phyloP scores from a whole-genome alignment of 176 grass and related monocot genomes.

The Rhynchospora breviuscula region DNA sequence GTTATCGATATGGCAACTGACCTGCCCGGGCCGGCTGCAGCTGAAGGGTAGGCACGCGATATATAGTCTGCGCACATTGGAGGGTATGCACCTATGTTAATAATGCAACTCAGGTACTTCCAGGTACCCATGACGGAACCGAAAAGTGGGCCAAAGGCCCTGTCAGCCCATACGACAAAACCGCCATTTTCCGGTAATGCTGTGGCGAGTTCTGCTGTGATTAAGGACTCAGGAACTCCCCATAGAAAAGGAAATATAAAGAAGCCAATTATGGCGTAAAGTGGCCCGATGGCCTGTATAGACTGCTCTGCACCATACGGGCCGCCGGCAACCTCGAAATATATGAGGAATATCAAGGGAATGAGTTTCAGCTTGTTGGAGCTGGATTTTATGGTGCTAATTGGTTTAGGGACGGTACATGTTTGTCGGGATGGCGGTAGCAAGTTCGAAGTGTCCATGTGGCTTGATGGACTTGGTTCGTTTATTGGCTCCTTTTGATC shows the following conservation, averaged over 20 bases:
- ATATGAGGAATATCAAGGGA: constrained; percentile 70
- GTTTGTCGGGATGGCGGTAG: background rate
- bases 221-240: constrained; percentile 65
- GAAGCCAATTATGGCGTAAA: constrained; percentile 60
- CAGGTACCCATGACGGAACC: constrained; percentile 63
- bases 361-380: constrained; percentile 54
- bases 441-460: constrained; percentile 20
- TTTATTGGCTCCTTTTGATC: background rate
- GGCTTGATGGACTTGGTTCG: background rate
- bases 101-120: constrained; percentile 57
- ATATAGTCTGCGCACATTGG: constrained; percentile 65
- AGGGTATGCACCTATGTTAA: constrained; percentile 64
- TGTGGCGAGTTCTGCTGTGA: constrained; percentile 69
- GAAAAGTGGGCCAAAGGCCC: constrained; percentile 61
- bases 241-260: constrained; percentile 67
- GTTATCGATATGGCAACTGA: constrained; percentile 37
- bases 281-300: constrained; percentile 46
- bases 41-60: constrained; percentile 31
- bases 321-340: constrained; percentile 72
- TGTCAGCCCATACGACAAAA: constrained; percentile 58
- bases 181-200: constrained; percentile 74
- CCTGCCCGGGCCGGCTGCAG: constrained; percentile 28
- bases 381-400: constrained; percentile 1
- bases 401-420: constrained; percentile 18
- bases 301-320: constrained; percentile 68